Conservation (phyloP, 2,329 filamentous ascomycete genomes). For the Biscogniauxia mediterranea region DNA sequence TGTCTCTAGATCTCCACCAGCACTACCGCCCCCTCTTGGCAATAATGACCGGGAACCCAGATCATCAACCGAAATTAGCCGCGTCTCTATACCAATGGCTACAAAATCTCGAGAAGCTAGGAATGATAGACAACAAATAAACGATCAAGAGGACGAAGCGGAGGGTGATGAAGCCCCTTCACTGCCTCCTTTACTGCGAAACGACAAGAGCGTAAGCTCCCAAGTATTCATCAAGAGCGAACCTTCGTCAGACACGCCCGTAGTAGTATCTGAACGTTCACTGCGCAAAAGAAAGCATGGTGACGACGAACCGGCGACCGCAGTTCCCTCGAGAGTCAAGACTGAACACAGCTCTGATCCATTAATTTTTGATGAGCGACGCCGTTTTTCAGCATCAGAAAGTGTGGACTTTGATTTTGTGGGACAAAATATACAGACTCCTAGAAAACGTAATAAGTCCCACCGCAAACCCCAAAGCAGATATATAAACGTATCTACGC, state of each 20-base stretch:
- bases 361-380: slow-evolving; percentile 25
- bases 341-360: slow-evolving; percentile 38
- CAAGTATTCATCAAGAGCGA: slow-evolving; percentile 45
- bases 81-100: neutral
- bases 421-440: slow-evolving; percentile 43
- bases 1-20: neutral
- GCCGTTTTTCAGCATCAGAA: slow-evolving; percentile 44
- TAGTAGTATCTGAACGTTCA: slow-evolving; percentile 50
- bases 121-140: slow-evolving; percentile 7
- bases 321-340: slow-evolving; percentile 39
- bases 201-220: neutral
- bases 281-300: slow-evolving; percentile 47
- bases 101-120: neutral
- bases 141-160: slow-evolving; percentile 5
- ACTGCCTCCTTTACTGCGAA: slow-evolving; percentile 32
- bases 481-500: neutral
- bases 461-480: slow-evolving; percentile 8
- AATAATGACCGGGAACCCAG: neutral
- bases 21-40: slow-evolving; percentile 4
- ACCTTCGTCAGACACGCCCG: slow-evolving; percentile 51
- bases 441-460: slow-evolving; percentile 35
- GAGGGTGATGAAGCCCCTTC: slow-evolving; percentile 14
- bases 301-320: slow-evolving; percentile 23
- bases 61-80: neutral
- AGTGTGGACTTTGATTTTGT: slow-evolving; percentile 60